phyloP scores from a whole-genome alignment of 768 basidiomycete species.

The Gloeopeniophorella convolvens region DNA sequence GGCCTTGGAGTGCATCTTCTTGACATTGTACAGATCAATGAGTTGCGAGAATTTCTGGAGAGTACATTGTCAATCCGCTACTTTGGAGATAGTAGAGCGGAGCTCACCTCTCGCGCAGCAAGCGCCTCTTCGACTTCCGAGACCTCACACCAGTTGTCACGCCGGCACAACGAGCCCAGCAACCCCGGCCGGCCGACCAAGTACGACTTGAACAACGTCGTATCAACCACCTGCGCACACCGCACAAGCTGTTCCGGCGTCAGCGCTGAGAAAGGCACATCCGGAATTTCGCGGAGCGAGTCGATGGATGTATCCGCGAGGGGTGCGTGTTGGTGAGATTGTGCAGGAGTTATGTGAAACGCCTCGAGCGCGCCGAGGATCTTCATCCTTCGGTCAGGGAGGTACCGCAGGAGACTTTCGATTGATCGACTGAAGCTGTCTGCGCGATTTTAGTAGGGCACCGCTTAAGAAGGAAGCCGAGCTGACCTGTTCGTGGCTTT shows the following conservation, averaged over 20 bases:
- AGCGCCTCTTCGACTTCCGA: constrained; percentile 87
- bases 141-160: constrained; percentile 97
- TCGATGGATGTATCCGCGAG: constrained; percentile 67
- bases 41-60: constrained; percentile 85
- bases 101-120: constrained; percentile 65
- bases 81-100: neutral
- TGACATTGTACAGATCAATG: constrained; percentile 86
- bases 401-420: constrained; percentile 83
- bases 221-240: constrained; percentile 91
- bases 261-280: constrained; percentile 61
- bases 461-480: neutral
- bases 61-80: neutral
- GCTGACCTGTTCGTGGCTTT: constrained; percentile 25
- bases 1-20: constrained; percentile 92
- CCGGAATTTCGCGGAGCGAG: constrained; percentile 75
- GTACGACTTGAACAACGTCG: constrained; percentile 91
- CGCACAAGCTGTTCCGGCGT: constrained; percentile 81
- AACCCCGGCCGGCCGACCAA: constrained; percentile 74
- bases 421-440: constrained; percentile 65
- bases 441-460: constrained; percentile 23
- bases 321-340: constrained; percentile 59
- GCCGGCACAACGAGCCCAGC: constrained; percentile 79
- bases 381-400: constrained; percentile 87
- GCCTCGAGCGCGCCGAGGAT: constrained; percentile 68
- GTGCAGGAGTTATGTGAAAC: constrained; percentile 60